These are phyloP conservation scores for Xylariomycetidae sp. DNA, from an alignment of 2,329 filamentous ascomycete species.

Conservation along the genomic window DNA sequence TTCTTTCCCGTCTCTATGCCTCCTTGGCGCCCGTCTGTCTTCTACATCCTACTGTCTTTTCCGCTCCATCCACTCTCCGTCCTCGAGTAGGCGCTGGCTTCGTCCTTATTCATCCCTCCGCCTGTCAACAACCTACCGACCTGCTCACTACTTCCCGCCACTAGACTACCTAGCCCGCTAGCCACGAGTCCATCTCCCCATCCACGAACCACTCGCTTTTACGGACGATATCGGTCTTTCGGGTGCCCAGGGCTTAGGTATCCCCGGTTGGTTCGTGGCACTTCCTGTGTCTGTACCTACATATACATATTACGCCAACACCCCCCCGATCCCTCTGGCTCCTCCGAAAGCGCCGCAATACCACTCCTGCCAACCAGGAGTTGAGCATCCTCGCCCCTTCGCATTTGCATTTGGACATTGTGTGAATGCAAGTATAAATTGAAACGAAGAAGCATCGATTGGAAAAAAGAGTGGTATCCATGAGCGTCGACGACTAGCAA, in stretches of 20 bases:
- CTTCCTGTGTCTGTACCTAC: constrained; percentile 23
- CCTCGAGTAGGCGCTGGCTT: constrained; percentile 24
- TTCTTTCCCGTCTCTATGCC: constrained; percentile 6
- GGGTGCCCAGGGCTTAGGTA: constrained; percentile 10
- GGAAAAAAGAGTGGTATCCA: too few relatives aligned
- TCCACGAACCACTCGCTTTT: constrained; percentile 1
- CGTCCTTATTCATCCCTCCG: constrained; percentile 10
- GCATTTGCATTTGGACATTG: too few relatives aligned
- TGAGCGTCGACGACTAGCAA: too few relatives aligned
- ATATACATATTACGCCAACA: constrained; percentile 23
- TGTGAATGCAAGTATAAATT: too few relatives aligned
- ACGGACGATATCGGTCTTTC: constrained; percentile 1
- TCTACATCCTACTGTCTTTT: constrained; percentile 18
- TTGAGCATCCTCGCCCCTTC: too few relatives aligned
- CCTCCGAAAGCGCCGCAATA: constrained; percentile 13
- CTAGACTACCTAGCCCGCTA: background rate
- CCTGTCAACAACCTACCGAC: background rate
- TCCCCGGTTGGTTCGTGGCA: constrained; percentile 15
- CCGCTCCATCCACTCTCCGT: constrained; percentile 19
- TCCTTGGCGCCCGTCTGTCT: constrained; percentile 8
- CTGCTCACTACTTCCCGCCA: too few relatives aligned
- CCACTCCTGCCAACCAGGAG: constrained; percentile 9
- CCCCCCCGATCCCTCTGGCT: constrained; percentile 14
- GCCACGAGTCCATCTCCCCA: constrained; percentile 1
- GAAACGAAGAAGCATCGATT: too few relatives aligned